phyloP scores from a whole-genome alignment of 352 stramenopile genomes.

The Globisporangium uncinulatum region DNA sequence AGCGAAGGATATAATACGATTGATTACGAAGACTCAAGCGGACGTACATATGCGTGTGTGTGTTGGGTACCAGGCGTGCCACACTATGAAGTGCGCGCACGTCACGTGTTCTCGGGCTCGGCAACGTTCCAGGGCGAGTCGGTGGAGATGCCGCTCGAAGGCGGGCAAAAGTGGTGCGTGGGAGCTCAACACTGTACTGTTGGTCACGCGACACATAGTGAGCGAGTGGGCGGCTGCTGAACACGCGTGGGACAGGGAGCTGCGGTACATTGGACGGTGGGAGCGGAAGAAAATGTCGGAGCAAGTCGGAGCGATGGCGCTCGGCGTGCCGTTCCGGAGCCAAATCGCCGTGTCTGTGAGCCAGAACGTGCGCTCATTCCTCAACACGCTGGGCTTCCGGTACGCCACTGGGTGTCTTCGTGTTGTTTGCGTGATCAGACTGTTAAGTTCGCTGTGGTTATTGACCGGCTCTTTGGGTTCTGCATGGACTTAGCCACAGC shows the following conservation, averaged over 20 bases:
- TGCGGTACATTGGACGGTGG: constrained; percentile 81
- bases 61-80: constrained; percentile 38
- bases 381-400: constrained; percentile 74
- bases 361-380: constrained; percentile 73
- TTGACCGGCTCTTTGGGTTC: too few species aligned
- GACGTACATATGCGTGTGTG: too few species aligned
- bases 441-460: neutral
- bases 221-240: neutral
- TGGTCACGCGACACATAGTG: neutral
- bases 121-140: constrained; percentile 75
- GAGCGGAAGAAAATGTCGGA: constrained; percentile 86
- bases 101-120: constrained; percentile 77
- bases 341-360: constrained; percentile 79
- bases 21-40: neutral
- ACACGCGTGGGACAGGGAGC: constrained; percentile 66
- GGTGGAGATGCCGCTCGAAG: constrained; percentile 69
- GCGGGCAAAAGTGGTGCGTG: constrained; percentile 72
- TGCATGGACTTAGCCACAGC: constrained; percentile 39
- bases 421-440: neutral
- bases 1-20: neutral
- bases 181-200: neutral
- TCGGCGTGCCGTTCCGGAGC: constrained; percentile 76
- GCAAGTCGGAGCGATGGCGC: constrained; percentile 45
- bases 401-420: constrained; percentile 14
- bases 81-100: constrained; percentile 76